Percentiles rank a stretch among this genome's conserved stretches.
Conservation (phyloP, 2,329 filamentous ascomycete genomes). For the Davidsoniella australis region DNA sequence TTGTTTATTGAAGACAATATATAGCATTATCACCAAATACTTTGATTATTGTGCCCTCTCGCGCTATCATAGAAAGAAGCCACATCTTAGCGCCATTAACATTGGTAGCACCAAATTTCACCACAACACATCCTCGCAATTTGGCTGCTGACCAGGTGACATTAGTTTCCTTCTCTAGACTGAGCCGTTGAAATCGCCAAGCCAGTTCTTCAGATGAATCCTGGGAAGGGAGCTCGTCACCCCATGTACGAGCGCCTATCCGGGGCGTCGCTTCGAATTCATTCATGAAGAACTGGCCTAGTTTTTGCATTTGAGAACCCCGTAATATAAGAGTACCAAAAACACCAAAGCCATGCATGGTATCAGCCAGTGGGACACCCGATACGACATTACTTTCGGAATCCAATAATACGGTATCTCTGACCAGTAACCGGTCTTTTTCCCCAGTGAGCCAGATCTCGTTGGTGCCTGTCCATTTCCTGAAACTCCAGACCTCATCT, state of each 20-base stretch:
- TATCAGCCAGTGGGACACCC: conserved; percentile 30
- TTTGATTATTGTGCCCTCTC: conserved; percentile 53
- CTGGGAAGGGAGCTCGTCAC: conserved; percentile 18
- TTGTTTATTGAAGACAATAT: conserved; percentile 49
- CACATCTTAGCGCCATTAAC: conserved; percentile 70
- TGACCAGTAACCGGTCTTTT: conserved; percentile 46
- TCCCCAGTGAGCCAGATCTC: conserved; percentile 51
- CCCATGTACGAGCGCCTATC: conserved; percentile 61
- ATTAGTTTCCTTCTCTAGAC: conserved; percentile 38
- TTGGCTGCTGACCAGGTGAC: conserved; percentile 70
- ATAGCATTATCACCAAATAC: conserved; percentile 68
- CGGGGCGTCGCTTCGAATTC: conserved; percentile 67
- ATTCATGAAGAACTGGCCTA: conserved; percentile 58
- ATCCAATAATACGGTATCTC: conserved; percentile 68
- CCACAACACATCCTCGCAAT: conserved; percentile 67
- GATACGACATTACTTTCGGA: conserved; percentile 27
- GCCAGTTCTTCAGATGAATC: conserved; percentile 25
- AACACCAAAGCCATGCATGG: conserved; percentile 60
- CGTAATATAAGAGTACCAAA: conserved; percentile 74
- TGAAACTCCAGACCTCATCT: conserved; percentile 77
- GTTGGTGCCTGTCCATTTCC: conserved; percentile 65
- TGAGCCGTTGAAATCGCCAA: conserved; percentile 39
- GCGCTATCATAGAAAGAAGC: conserved; percentile 57
- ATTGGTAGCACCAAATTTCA: conserved; percentile 74
- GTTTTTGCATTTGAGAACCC: conserved; percentile 47